Base-by-base conservation (phyloP, 2,329 filamentous ascomycete genomes). In the Penicillium sclerotiorum region DNA sequence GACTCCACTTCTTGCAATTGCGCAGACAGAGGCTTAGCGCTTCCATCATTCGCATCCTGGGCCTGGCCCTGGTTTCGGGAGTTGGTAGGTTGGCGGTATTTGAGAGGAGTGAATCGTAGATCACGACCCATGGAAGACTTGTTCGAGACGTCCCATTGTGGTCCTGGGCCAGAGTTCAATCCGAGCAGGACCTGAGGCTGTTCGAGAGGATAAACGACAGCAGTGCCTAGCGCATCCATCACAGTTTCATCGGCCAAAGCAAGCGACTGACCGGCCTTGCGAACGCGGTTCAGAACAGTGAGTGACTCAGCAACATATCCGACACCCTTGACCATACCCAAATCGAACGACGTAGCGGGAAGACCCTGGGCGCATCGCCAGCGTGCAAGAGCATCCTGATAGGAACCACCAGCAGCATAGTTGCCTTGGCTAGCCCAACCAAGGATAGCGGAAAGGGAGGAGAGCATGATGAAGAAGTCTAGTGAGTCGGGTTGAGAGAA, bases 391-490 rank as follows among this genome's bases (percentile, higher is more conserved):
- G 51, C 51, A 18, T 53, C 51, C 4, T 50, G 32, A 35, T 27
- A 53, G 8, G 51, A n/a, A 5, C 44, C 39, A 1, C 32, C 51
- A 3, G 51, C 51, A 12, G 51, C 22, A 23, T 53, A 53, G 13
- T 33, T 39, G 33, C 11, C 20, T 13, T 53, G 51, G 8, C 33
- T 36, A 7, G 51, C 47, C n/a, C 27, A 39, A 18, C 51, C 47
- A 7, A 42, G 8, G 2, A 53, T 25, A 9, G 46, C 47, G 2
- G 33, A 22, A 40, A 53, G 18, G 1, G 51, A 53, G 1, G 51
- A 53, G 3, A 50, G 28, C 33, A 53, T 43, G n/a, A 53, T n/a
- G 20, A 50, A 53, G 44, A 53, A 53, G 36, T 53, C 51, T 1
- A 53, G 17, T 3, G 33, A 32, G 17, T 15, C 43, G 13, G 9